Evolutionary conservation across 805 yeast genomes (phyloP).

Genomic region (Candida sphagnicola): DNA sequence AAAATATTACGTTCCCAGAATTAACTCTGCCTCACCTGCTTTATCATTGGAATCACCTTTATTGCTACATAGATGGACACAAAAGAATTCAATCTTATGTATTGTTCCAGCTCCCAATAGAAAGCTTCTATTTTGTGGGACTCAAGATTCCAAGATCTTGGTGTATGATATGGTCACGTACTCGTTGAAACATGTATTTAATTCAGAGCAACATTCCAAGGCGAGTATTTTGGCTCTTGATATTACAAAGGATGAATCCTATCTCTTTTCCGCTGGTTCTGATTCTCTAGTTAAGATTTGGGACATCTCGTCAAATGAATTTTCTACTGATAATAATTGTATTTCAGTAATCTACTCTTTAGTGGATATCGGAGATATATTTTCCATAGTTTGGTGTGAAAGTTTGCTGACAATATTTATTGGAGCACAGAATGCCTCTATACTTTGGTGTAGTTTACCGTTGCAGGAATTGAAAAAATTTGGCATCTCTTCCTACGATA

Average conservation of each 20-base stretch:
- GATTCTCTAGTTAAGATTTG: constrained; percentile 88
- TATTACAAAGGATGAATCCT: constrained; percentile 49
- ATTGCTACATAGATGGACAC: constrained; percentile 73
- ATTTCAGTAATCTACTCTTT: constrained; percentile 63
- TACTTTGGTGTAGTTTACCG: constrained; percentile 59
- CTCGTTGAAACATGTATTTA: constrained; percentile 37
- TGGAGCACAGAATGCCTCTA: constrained; percentile 91
- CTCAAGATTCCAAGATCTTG: constrained; percentile 77
- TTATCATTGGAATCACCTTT: constrained; percentile 10
- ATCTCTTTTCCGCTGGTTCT: constrained; percentile 79
- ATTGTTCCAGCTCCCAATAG: constrained; percentile 57
- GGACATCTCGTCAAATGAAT: constrained; percentile 45
- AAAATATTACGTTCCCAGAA: background rate
- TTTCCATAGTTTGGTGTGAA: constrained; percentile 71
- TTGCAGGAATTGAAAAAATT: constrained; percentile 1
- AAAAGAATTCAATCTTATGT: constrained; percentile 68
- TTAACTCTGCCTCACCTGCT: background rate
- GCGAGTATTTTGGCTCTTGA: constrained; percentile 74
- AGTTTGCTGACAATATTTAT: constrained; percentile 59
- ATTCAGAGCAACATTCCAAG: constrained; percentile 49
- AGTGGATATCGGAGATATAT: constrained; percentile 90
- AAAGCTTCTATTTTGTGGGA: constrained; percentile 76
- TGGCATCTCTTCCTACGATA: constrained; percentile 4
- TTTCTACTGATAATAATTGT: constrained; percentile 4
- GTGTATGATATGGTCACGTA: constrained; percentile 67